A percentile compares a stretch with the other conserved stretches of the same genome.
phyloP scores from a whole-genome alignment of 108 stramenopile species.

The Fragilariopsis cylindrus region DNA sequence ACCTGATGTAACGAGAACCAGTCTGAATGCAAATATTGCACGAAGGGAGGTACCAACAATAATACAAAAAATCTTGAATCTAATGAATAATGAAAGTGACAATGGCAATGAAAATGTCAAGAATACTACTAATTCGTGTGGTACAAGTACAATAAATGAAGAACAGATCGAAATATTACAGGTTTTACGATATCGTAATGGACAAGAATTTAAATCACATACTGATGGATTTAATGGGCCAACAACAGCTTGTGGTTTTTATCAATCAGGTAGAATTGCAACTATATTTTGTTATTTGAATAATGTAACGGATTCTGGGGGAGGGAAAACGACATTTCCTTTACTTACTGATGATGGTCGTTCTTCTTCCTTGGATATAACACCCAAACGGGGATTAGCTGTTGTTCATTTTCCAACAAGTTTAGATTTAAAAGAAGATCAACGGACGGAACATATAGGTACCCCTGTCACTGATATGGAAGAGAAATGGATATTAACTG shows the following conservation, averaged over 20 bases:
- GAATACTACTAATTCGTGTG: too few species aligned
- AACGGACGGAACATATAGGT: slow-evolving; percentile 47
- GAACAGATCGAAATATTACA: slow-evolving; percentile 56
- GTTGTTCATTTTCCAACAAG: slow-evolving; percentile 52
- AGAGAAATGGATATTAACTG: slow-evolving; percentile 41
- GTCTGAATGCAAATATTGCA: slow-evolving; percentile 46
- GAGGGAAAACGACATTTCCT: slow-evolving; percentile 47
- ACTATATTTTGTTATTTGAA: slow-evolving; percentile 60
- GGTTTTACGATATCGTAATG: slow-evolving; percentile 44
- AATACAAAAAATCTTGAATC: slow-evolving; percentile 31
- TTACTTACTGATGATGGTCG: slow-evolving; percentile 18
- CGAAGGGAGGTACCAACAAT: slow-evolving; percentile 53
- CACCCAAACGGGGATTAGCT: slow-evolving; percentile 41
- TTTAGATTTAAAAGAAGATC: slow-evolving; percentile 40
- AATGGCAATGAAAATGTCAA: too few species aligned
- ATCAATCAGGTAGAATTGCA: slow-evolving; percentile 44
- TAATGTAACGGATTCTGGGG: slow-evolving; percentile 28
- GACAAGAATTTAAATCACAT: slow-evolving; percentile 54
- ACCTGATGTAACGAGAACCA: slow-evolving; percentile 45
- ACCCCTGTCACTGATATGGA: slow-evolving; percentile 48
- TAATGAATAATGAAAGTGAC: slow-evolving; percentile 24
- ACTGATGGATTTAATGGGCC: slow-evolving; percentile 59
- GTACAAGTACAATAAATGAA: too few species aligned
- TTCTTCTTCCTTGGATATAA: slow-evolving; percentile 13
- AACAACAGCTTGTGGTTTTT: slow-evolving; percentile 53